Conservation (phyloP, 108 stramenopile genomes). For the Skeletonema costatum region DNA sequence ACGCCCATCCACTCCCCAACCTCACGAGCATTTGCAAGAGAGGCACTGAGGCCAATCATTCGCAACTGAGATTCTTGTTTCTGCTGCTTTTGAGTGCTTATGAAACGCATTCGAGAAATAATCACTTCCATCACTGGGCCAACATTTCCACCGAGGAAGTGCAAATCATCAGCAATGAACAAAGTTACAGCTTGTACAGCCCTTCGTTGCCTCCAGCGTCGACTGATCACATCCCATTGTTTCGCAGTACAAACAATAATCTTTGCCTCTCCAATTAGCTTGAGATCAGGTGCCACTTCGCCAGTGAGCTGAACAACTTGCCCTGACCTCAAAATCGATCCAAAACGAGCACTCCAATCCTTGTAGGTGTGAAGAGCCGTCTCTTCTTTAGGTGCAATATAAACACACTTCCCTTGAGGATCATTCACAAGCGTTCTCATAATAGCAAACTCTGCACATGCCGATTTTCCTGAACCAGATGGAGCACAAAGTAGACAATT, state of each 20-base stretch:
- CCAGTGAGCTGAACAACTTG: conserved; percentile 87
- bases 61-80: conserved; percentile 58
- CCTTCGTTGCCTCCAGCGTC: conserved; percentile 96
- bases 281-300: conserved; percentile 89
- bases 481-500: conserved; percentile 96
- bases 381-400: conserved; percentile 92
- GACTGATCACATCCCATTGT: conserved; percentile 92
- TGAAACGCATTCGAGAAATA: conserved; percentile 95
- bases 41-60: conserved; percentile 92
- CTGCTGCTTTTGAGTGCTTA: conserved; percentile 76
- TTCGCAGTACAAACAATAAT: conserved; percentile 88
- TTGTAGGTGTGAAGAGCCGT: conserved; percentile 66
- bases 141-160: conserved; percentile 91
- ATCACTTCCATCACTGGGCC: conserved; percentile 96
- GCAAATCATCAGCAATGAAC: conserved; percentile 95
- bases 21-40: conserved; percentile 96
- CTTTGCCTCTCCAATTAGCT: conserved; percentile 66
- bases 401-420: conserved; percentile 87
- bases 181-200: conserved; percentile 90
- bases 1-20: conserved; percentile 99
- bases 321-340: conserved; percentile 63
- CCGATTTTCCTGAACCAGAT: conserved; percentile 91
- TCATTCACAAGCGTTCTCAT: conserved; percentile 85
- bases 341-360: conserved; percentile 84
- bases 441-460: conserved; percentile 95